These are phyloP conservation scores for Nannochloropsis limnetica DNA, from an alignment of 352 stramenopile genomes.

Conservation along the genomic window DNA sequence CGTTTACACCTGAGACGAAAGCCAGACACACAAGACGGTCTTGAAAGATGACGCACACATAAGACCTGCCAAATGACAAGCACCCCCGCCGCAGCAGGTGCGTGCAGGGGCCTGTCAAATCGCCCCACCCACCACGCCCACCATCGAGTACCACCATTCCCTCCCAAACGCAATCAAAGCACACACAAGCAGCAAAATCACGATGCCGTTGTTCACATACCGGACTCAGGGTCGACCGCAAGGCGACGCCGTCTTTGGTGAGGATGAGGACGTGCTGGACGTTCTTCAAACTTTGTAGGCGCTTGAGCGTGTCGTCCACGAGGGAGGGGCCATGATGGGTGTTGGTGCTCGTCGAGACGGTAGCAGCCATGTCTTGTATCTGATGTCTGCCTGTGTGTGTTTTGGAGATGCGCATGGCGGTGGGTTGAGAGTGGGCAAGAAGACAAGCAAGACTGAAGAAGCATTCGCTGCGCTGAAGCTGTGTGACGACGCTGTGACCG, in stretches of 20 bases:
- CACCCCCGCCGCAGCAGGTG: background rate
- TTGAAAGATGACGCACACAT: background rate
- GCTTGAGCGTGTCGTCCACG: slow-evolving; percentile 5
- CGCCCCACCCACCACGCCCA: background rate
- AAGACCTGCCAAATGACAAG: background rate
- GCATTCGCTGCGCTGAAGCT: no score
- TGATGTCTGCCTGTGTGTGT: background rate
- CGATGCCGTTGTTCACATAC: background rate
- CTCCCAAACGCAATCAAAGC: background rate
- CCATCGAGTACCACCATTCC: background rate
- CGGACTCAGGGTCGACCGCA: background rate
- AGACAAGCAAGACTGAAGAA: no score
- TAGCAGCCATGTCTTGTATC: background rate
- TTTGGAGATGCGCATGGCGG: background rate
- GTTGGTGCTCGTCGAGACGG: background rate
- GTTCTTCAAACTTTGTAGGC: background rate
- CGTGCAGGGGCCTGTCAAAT: background rate
- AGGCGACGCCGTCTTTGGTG: slow-evolving; percentile 11
- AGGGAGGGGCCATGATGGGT: background rate
- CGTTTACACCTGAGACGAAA: no score
- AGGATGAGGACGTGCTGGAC: slow-evolving; percentile 28
- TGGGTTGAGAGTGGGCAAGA: background rate
- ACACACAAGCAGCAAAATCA: background rate
- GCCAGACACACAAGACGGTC: background rate
- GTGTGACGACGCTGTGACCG: no score